Evolutionary conservation across 371 early-diverging fungal species (phyloP).

Genomic region (Blakeslea trispora): DNA sequence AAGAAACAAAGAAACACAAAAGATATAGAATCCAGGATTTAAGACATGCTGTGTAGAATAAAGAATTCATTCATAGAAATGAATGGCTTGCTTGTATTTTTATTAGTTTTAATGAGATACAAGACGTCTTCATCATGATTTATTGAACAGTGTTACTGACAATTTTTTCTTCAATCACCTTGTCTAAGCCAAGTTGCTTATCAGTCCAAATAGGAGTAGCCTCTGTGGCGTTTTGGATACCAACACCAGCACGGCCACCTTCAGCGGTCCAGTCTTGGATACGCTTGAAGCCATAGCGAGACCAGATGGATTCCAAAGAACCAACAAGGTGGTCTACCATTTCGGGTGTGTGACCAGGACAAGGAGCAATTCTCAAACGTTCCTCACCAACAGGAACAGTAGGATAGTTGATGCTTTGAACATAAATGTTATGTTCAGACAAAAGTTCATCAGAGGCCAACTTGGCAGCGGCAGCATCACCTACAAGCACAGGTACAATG

Average conservation of each 20-base stretch:
- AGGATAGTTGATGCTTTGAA: constrained; percentile 97
- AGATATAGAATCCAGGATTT: too few species aligned
- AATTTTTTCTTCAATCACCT: constrained; percentile 21
- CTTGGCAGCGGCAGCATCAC: constrained; percentile 94
- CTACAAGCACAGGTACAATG: constrained; percentile 96
- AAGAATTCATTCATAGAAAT: too few species aligned
- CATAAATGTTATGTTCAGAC: constrained; percentile 89
- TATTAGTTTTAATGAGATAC: too few species aligned
- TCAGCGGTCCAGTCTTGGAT: constrained; percentile 82
- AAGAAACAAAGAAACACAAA: too few species aligned
- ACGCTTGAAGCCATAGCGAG: constrained; percentile 79
- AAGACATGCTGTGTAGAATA: too few species aligned
- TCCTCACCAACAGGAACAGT: constrained; percentile 96
- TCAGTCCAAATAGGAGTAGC: constrained; percentile 68
- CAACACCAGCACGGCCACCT: constrained; percentile 93
- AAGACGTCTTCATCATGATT: too few species aligned
- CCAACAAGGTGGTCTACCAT: constrained; percentile 85
- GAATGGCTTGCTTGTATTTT: too few species aligned
- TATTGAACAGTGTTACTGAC: constrained; percentile 6
- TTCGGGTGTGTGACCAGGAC: constrained; percentile 86
- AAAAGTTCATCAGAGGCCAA: constrained; percentile 91
- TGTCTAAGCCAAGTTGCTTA: constrained; percentile 52
- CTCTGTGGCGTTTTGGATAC: constrained; percentile 39
- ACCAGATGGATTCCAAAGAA: constrained; percentile 89
- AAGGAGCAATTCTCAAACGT: constrained; percentile 96